Base-by-base conservation (phyloP, 805 yeast genomes). In the Suhomyces vadensis region DNA sequence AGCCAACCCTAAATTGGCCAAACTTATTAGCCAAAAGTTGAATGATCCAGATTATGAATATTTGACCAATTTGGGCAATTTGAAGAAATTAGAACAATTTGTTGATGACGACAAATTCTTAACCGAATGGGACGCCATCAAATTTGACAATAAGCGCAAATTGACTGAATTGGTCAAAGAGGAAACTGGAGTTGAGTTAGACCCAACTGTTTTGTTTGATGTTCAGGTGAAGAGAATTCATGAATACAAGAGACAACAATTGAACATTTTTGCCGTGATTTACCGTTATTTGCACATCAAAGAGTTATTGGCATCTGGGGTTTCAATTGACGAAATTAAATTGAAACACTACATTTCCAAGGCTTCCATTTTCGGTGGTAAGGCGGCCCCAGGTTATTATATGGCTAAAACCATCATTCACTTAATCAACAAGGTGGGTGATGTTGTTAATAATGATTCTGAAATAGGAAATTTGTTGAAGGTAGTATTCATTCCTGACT, bases 381-480 rank as follows among this genome's bases (percentile, higher is more conserved):
- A 91, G 69, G 86, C 95, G 47, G 97, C 97, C 8, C 97, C 97
- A n/a, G 97, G 97, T 52, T 90, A 90, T 65, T 90, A 87, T 71
- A 87, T 90, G 82, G 97, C 97, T 47, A 90, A 90, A 69, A 79
- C 86, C 46, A 87, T 90, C 58, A 91, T 90, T 62, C 88, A 89
- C 65, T 75, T 90, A 64, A 79, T 90, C 60, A 90, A 87, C 64
- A 68, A 86, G 42, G 97, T 89, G 29, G 83, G 87, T 24, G 82
- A 79, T 5, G 92, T 88, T 39, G 81, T 90, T 50, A 90, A 90
- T 67, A 76, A 75, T 48, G 97, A 90, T 61, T 66, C 75, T 1
- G 91, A 84, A 22, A 75, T 88, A 58, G 87, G 78, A 27, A 85
- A 84, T 54, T 72, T 85, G 57, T 78, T 90, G 58, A 88, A 90